These are phyloP conservation scores for Trichosporon inkin DNA, from an alignment of 1,284 basidiomycete species.

Conservation along the genomic window DNA sequence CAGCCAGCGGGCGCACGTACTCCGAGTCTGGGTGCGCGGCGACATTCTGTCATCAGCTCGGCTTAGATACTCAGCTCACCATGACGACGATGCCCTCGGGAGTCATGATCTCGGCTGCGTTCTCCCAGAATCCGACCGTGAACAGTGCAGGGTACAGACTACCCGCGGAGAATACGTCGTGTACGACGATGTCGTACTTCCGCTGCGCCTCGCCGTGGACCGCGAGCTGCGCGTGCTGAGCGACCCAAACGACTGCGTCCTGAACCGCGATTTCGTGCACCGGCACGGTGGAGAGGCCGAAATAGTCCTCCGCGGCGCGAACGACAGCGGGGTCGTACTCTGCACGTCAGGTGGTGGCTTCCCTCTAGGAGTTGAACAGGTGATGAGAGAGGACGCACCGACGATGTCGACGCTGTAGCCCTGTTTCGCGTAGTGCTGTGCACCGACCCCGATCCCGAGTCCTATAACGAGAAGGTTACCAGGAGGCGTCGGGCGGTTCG, in stretches of 20 bases:
- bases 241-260: constrained; percentile 68
- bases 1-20: constrained; percentile 62
- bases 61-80: constrained; percentile 53
- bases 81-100: constrained; percentile 71
- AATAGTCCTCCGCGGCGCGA: constrained; percentile 69
- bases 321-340: constrained; percentile 88
- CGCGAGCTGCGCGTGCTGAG: constrained; percentile 43
- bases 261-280: constrained; percentile 60
- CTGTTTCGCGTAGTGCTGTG: constrained; percentile 65
- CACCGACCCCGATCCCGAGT: constrained; percentile 75
- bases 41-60: constrained; percentile 57
- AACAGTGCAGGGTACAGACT: constrained; percentile 75
- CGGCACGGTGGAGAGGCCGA: constrained; percentile 65
- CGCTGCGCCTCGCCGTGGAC: background rate
- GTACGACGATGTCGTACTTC: constrained; percentile 71
- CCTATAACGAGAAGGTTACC: constrained; percentile 57
- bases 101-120: constrained; percentile 62
- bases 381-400: constrained; percentile 21
- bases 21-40: constrained; percentile 64
- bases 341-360: constrained; percentile 50
- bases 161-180: constrained; percentile 89
- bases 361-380: no score
- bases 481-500: constrained; percentile 45
- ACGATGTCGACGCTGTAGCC: constrained; percentile 54
- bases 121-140: constrained; percentile 73